These are phyloP conservation scores for Begonia peltatifolia DNA, from an alignment of 306 rosid genomes.

Conservation along the genomic window DNA sequence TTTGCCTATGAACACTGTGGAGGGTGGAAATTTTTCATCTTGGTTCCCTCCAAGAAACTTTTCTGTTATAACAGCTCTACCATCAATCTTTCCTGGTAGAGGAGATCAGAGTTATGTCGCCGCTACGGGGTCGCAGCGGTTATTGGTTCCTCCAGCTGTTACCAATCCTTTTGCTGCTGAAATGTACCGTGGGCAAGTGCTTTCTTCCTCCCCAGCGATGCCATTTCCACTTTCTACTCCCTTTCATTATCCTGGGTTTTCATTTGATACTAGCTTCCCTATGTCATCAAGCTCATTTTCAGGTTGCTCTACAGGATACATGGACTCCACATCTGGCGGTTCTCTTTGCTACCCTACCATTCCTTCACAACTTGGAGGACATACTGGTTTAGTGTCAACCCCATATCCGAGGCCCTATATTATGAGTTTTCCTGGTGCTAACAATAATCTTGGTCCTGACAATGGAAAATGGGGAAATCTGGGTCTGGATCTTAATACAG, in stretches of 20 bases:
- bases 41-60: conserved; percentile 70
- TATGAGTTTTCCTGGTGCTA: conserved; percentile 67
- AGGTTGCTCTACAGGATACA: conserved; percentile 61
- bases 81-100: conserved; percentile 61
- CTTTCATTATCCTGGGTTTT: conserved; percentile 70
- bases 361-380: conserved; percentile 70
- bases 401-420: conserved; percentile 56
- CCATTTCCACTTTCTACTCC: conserved; percentile 49
- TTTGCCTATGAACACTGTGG: conserved; percentile 40
- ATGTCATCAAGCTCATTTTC: conserved; percentile 62
- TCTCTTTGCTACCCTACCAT: conserved; percentile 69
- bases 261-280: conserved; percentile 75
- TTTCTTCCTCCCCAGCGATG: conserved; percentile 76
- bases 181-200: conserved; percentile 62
- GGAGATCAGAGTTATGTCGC: conserved; percentile 70
- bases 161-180: conserved; percentile 61
- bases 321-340: conserved; percentile 66
- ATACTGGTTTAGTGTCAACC: conserved; percentile 54
- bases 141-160: conserved; percentile 51
- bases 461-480: conserved; percentile 85
- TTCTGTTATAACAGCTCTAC: conserved; percentile 55
- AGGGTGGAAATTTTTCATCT: conserved; percentile 59
- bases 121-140: conserved; percentile 53
- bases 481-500: conserved; percentile 83
- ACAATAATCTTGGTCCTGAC: conserved; percentile 53